Evolutionary conservation across 768 basidiomycete genomes (phyloP).

Genomic region (Tubosaeta sp.): DNA sequence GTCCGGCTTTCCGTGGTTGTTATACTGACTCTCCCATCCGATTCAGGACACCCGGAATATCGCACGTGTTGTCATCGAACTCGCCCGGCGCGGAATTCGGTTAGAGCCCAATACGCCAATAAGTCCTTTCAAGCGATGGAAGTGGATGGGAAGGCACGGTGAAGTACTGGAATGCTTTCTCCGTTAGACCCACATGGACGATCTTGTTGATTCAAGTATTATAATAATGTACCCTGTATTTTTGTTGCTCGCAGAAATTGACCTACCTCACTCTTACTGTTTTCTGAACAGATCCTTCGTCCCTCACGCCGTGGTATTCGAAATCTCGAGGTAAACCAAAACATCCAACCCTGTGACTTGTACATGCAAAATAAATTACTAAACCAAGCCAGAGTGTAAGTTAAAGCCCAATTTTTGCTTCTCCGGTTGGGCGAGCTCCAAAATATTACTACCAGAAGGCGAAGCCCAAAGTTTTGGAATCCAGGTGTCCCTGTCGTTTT

Average conservation of each 20-base stretch:
- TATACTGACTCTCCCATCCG: conserved; percentile 6
- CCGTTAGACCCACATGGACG: conserved; percentile 11
- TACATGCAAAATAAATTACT: too few species aligned
- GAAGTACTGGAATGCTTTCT: conserved; percentile 51
- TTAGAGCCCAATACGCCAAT: conserved; percentile 74
- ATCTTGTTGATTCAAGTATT: not conserved
- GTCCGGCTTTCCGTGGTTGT: not conserved
- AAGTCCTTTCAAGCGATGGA: conserved; percentile 64
- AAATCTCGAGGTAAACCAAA: too few species aligned
- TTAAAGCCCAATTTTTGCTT: too few species aligned
- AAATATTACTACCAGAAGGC: too few species aligned
- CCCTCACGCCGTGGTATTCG: too few species aligned
- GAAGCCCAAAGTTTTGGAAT: too few species aligned
- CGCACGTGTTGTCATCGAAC: conserved; percentile 71
- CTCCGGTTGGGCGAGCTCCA: too few species aligned
- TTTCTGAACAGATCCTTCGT: not conserved
- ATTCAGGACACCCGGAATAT: conserved; percentile 86
- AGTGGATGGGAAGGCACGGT: conserved; percentile 82
- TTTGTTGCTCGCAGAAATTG: not conserved
- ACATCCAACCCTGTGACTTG: too few species aligned
- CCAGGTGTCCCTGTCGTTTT: too few species aligned
- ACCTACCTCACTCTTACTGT: too few species aligned
- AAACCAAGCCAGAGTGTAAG: too few species aligned
- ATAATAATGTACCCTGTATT: not conserved
- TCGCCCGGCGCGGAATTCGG: conserved; percentile 63